Percentiles rank a stretch among this genome's conserved stretches.
Conservation (phyloP, 768 basidiomycete species). For the Hericium coralloides region DNA sequence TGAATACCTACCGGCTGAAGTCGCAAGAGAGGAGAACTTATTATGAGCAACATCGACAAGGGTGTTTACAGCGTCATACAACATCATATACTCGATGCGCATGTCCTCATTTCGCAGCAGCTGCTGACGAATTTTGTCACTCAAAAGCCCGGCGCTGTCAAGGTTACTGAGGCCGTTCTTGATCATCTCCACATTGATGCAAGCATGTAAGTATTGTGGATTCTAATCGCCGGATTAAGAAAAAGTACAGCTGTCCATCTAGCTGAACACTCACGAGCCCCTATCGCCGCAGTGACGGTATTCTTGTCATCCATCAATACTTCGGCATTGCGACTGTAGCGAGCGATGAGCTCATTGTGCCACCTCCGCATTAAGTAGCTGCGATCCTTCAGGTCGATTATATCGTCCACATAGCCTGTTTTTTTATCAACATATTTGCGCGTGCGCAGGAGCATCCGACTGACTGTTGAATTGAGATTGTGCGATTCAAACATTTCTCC, state of each 20-base stretch:
- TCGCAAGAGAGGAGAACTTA: constrained; percentile 60
- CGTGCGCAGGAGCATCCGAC: constrained; percentile 9
- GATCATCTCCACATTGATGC: constrained; percentile 82
- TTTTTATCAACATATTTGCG: not conserved
- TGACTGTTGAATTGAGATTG: constrained; percentile 67
- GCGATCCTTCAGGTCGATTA: constrained; percentile 56
- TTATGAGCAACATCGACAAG: constrained; percentile 55
- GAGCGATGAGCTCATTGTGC: constrained; percentile 46
- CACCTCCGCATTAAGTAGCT: constrained; percentile 52
- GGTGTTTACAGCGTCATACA: constrained; percentile 54
- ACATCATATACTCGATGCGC: constrained; percentile 49
- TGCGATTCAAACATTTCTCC: constrained; percentile 54
- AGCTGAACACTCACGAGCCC: constrained; percentile 11
- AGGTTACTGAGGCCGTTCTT: constrained; percentile 47
- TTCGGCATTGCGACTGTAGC: constrained; percentile 24
- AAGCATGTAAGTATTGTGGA: constrained; percentile 77
- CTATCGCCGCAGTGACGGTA: constrained; percentile 11
- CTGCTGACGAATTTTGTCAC: constrained; percentile 40
- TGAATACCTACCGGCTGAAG: constrained; percentile 50
- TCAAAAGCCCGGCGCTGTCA: constrained; percentile 43
- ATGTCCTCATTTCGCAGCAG: constrained; percentile 43
- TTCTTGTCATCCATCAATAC: constrained; percentile 4
- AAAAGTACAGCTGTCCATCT: not conserved
- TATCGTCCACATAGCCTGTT: constrained; percentile 60
- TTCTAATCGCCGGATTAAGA: constrained; percentile 29